A percentile compares a stretch with the other conserved stretches of the same genome.
phyloP scores from a whole-genome alignment of 2,329 filamentous ascomycete genomes.

The Colletotrichum acutatum region DNA sequence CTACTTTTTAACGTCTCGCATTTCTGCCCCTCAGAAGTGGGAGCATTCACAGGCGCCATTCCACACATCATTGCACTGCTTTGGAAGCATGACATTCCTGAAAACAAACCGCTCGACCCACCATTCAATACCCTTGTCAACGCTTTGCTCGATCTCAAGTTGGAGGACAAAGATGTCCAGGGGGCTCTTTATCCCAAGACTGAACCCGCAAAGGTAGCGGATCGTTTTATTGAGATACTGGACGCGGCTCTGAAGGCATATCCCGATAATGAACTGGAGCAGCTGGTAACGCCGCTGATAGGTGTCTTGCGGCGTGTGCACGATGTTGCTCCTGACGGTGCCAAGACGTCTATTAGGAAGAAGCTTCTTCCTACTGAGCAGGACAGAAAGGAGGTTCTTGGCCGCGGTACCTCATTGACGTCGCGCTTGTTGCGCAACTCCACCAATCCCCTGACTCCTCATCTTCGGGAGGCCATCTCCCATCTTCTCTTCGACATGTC shows the following conservation, averaged over 20 bases:
- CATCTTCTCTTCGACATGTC: constrained; percentile 89
- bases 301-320: constrained; percentile 79
- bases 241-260: constrained; percentile 73
- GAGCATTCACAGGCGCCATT: constrained; percentile 74
- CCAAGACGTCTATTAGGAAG: constrained; percentile 71
- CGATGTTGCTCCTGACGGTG: constrained; percentile 71
- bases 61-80: constrained; percentile 78
- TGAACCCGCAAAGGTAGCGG: constrained; percentile 68
- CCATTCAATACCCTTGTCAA: constrained; percentile 81
- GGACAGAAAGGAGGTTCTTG: constrained; percentile 82
- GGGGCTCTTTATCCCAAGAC: constrained; percentile 74
- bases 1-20: constrained; percentile 90
- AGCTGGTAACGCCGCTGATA: constrained; percentile 76
- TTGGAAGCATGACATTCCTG: constrained; percentile 65
- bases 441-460: constrained; percentile 76
- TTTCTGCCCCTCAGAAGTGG: constrained; percentile 70
- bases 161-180: constrained; percentile 65
- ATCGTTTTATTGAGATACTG: constrained; percentile 77
- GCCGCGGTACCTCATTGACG: constrained; percentile 78
- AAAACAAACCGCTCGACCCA: constrained; percentile 75
- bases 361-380: constrained; percentile 79
- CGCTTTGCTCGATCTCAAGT: constrained; percentile 81
- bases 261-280: constrained; percentile 76
- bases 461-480: constrained; percentile 79
- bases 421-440: constrained; percentile 82